Evolutionary conservation across 2,329 filamentous ascomycete genomes (phyloP).

Genomic region (Ceratocystis cacaofunesta): DNA sequence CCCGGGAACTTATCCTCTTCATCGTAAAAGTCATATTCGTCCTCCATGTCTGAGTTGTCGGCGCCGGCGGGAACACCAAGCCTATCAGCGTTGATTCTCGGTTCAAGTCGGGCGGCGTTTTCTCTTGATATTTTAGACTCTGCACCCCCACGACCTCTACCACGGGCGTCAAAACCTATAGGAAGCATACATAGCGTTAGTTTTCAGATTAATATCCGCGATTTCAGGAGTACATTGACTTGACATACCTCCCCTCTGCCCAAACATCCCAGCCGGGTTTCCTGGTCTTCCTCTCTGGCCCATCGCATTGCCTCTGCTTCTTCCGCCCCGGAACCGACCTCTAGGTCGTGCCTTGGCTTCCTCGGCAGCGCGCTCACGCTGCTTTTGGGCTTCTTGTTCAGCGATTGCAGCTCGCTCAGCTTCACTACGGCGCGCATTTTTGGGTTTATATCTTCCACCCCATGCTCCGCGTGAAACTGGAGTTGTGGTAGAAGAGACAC

Average conservation of each 20-base stretch:
- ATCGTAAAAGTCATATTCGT: conserved; percentile 33
- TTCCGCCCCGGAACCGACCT: conserved; percentile 28
- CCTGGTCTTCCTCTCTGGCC: conserved; percentile 28
- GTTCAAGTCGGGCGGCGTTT: conserved; percentile 24
- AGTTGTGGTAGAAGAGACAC: neutral
- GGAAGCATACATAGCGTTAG: neutral
- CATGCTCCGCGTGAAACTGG: conserved; percentile 18
- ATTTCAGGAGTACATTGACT: conserved; percentile 16
- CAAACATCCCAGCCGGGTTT: conserved; percentile 19
- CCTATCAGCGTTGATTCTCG: conserved; percentile 41
- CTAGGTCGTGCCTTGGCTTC: conserved; percentile 28
- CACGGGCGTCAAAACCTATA: conserved; percentile 8
- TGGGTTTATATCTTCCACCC: conserved; percentile 32
- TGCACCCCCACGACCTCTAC: conserved; percentile 20
- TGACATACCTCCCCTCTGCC: conserved; percentile 19
- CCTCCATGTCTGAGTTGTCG: conserved; percentile 31
- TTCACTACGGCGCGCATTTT: conserved; percentile 36
- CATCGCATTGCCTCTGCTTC: conserved; percentile 32
- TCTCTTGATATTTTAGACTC: conserved; percentile 22
- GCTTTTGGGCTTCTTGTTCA: conserved; percentile 31
- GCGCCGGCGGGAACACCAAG: conserved; percentile 30
- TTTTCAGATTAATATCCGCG: neutral
- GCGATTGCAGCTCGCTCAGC: conserved; percentile 34
- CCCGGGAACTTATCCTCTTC: conserved; percentile 23
- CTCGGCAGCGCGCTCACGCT: conserved; percentile 28